A percentile compares a stretch with the other conserved stretches of the same genome.
phyloP scores from a whole-genome alignment of 2,329 filamentous ascomycete species.

The Trichoderma hamatum region DNA sequence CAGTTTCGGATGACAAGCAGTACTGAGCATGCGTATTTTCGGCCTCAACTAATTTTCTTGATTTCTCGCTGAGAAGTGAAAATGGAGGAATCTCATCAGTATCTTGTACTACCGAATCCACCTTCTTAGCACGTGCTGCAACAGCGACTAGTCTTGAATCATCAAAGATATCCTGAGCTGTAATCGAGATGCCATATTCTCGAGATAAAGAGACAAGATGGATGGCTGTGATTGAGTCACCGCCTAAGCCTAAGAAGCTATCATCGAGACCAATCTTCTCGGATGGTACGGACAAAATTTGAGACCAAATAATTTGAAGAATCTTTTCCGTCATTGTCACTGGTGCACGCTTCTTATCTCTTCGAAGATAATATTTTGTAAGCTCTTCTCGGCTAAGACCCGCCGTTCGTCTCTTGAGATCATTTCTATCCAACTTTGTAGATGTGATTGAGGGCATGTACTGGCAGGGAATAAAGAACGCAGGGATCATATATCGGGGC shows the following conservation, averaged over 20 bases:
- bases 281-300: slow-evolving; percentile 19
- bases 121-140: slow-evolving; percentile 4
- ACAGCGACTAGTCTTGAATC: slow-evolving; percentile 19
- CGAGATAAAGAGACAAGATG: slow-evolving; percentile 19
- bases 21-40: slow-evolving; percentile 2
- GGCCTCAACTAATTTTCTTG: not conserved
- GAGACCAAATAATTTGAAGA: slow-evolving; percentile 29
- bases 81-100: not conserved
- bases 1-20: not conserved
- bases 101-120: not conserved
- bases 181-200: slow-evolving; percentile 23
- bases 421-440: slow-evolving; percentile 30
- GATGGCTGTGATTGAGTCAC: slow-evolving; percentile 40
- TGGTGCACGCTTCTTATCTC: slow-evolving; percentile 11
- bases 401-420: not conserved
- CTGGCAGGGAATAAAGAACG: slow-evolving; percentile 30
- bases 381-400: not conserved
- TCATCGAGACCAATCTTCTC: slow-evolving; percentile 29
- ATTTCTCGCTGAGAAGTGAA: slow-evolving; percentile 9
- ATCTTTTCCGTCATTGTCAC: slow-evolving; percentile 9
- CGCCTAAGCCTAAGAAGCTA: slow-evolving; percentile 35
- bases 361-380: slow-evolving; percentile 14
- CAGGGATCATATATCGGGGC: slow-evolving; percentile 32
- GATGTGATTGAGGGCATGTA: slow-evolving; percentile 32
- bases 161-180: slow-evolving; percentile 26